Percentiles rank a stretch among this genome's conserved stretches.
These are phyloP conservation scores for Plantago coronopus DNA, from an alignment of 305 asterid genomes.

Conservation along the genomic window DNA sequence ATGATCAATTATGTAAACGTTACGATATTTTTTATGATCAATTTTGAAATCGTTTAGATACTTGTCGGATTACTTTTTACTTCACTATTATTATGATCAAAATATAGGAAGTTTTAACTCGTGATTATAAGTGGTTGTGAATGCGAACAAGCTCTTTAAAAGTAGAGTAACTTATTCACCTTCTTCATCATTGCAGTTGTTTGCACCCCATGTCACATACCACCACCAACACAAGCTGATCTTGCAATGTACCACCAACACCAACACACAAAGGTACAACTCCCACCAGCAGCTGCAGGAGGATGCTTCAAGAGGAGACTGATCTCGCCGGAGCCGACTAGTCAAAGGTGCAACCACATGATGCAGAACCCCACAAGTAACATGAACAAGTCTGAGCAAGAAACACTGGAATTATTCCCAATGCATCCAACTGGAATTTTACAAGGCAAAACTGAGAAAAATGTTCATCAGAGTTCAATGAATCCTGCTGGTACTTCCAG, in stretches of 20 bases:
- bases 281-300: constrained; percentile 31
- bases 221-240: constrained; percentile 34
- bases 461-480: too few species aligned
- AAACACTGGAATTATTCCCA: constrained; percentile 80
- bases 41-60: too few species aligned
- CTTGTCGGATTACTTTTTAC: too few species aligned
- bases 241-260: constrained; percentile 30
- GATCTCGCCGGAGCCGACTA: constrained; percentile 23
- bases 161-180: not conserved
- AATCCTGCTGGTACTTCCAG: too few species aligned
- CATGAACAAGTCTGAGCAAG: constrained; percentile 28
- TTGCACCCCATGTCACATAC: constrained; percentile 51
- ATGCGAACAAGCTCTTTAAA: not conserved
- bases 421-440: constrained; percentile 63
- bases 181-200: constrained; percentile 29
- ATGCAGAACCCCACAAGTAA: constrained; percentile 10
- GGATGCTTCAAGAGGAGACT: constrained; percentile 36
- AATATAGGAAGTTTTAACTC: too few species aligned
- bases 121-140: too few species aligned
- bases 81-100: constrained; percentile 20
- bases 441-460: constrained; percentile 31
- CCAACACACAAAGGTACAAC: constrained; percentile 42
- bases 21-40: too few species aligned
- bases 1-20: too few species aligned
- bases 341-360: constrained; percentile 24